Base-by-base conservation (phyloP, 176 grass and related monocot species). In the Aegilops bicornis region DNA sequence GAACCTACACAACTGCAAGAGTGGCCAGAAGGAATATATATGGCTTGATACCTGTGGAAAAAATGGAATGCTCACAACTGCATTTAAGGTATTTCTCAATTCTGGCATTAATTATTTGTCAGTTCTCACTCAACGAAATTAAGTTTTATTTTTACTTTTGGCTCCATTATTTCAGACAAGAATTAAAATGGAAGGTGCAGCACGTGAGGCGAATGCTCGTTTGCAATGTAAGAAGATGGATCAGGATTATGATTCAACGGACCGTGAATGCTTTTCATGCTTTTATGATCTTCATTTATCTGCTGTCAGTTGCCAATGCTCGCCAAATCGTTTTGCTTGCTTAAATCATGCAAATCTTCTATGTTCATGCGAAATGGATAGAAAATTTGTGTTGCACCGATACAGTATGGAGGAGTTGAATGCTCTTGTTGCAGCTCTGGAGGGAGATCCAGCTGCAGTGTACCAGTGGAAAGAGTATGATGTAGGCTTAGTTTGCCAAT, bases 211-310 rank as follows among this genome's bases (percentile, higher is more conserved):
- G 5, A 88, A 78, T 86, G 22, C 47, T 68, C 31, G 48, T 45
- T 74, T 88, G 62, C 80, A 82, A 33, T 64, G 63, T 30, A 91
- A 82, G 84, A 98, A 76, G 75, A 94, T 96, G 87, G 88, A 88
- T 64, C 83, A 30, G 33, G 62, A 91, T 83, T 93, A 90, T 83
- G 94, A 98, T 86, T 92, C 90, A 76, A 81, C 67, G 35, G 97
- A 98, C n/a, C 82, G 88, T 48, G 97, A 96, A 77, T 98, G 97
- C 69, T 98, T 94, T 91, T 91, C 52, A 39, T 98, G 97, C 72
- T 96, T 88, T 81, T 98, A 96, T 82, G 97, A 98, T 84, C 92
- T 98, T 10, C 84, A 98, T 78, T 83, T 98, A 27, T 98, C 97
- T 68, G 91, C 93, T 88, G 85, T 82, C 79, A 84, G 79, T 40